phyloP scores from a whole-genome alignment of 2,329 filamentous ascomycete genomes.

The Harringtonia lauricola region DNA sequence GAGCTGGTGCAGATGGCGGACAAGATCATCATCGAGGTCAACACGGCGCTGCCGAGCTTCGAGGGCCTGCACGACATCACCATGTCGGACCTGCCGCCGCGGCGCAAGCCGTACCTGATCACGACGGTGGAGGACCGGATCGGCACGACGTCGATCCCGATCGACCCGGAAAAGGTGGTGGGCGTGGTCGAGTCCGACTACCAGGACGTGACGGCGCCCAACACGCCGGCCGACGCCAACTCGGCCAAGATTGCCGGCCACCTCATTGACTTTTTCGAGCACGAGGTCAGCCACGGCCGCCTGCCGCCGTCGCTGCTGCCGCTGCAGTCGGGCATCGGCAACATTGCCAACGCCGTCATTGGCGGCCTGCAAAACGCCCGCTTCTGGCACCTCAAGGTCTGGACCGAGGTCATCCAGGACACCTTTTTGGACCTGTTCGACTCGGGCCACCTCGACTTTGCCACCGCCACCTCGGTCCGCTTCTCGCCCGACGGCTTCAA shows the following conservation, averaged over 20 bases:
- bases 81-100: conserved; percentile 73
- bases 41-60: conserved; percentile 74
- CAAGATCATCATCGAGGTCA: conserved; percentile 90
- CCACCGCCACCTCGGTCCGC: conserved; percentile 79
- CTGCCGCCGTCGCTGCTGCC: conserved; percentile 57
- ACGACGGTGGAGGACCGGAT: conserved; percentile 81
- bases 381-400: conserved; percentile 81
- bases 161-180: conserved; percentile 73
- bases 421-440: conserved; percentile 91
- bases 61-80: conserved; percentile 87
- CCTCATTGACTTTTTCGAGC: conserved; percentile 73
- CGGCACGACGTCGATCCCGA: conserved; percentile 68
- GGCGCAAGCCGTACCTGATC: conserved; percentile 75
- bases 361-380: conserved; percentile 71
- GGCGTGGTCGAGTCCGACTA: conserved; percentile 80
- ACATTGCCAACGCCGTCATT: conserved; percentile 87
- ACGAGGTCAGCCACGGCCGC: conserved; percentile 70
- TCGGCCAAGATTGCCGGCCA: conserved; percentile 66
- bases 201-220: conserved; percentile 63
- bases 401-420: conserved; percentile 89
- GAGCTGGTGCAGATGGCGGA: conserved; percentile 86
- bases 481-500: conserved; percentile 88
- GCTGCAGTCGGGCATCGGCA: conserved; percentile 70
- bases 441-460: conserved; percentile 76
- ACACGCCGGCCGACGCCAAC: conserved; percentile 62